Evolutionary conservation across 768 basidiomycete species (phyloP), one percentile per base, ranked within the genome.

Genomic region (Candolleomyces eurysporus): DNA sequence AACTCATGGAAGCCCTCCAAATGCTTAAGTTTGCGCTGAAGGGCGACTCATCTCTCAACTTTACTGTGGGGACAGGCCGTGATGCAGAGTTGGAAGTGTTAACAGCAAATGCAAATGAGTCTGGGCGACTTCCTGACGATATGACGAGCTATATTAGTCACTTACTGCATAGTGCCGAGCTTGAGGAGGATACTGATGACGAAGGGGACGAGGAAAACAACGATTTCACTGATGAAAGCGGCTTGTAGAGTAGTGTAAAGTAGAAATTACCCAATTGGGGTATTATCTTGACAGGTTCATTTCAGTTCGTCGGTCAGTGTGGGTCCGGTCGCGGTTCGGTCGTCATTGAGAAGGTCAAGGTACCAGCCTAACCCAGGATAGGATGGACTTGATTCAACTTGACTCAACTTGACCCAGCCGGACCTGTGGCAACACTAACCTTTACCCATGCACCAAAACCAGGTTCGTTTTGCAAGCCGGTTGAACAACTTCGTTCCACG

Each of bases 1-100:
- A 61, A 4, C 52, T 61, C 22, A 61, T 61, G 60, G 52, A 61
- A n/a, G n/a, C n/a, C n/a, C n/a, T n/a, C n/a, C n/a, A n/a, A n/a
- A n/a, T n/a, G n/a, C n/a, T n/a, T n/a, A 61, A 61, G 31, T 61
- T 26, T 26, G 43, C 53, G 6, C 17, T 55, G 16, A 21, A 48
- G 17, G 17, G 42, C n/a, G n/a, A n/a, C 42, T 7, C 5, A 43
- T 9, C 9, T n/a, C 42, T 57, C 13, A 17, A 45, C 46, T 57
- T 57, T 30, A 57, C 22, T 4, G 19, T 14, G 11, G 56, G 56
- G 48, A 17, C 58, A 50, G 50, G 42, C 17, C 42, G 42, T 8
- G 42, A 43, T 8, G 42, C 8, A 43, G 42, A 43, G 17, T 9
- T 43, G 8, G 9, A 43, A 17, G 42, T 9, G 42, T 43, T 43